A percentile compares a stretch with the other conserved stretches of the same genome.
Evolutionary conservation across 306 rosid species (phyloP).

Genomic region (Vicia villosa): DNA sequence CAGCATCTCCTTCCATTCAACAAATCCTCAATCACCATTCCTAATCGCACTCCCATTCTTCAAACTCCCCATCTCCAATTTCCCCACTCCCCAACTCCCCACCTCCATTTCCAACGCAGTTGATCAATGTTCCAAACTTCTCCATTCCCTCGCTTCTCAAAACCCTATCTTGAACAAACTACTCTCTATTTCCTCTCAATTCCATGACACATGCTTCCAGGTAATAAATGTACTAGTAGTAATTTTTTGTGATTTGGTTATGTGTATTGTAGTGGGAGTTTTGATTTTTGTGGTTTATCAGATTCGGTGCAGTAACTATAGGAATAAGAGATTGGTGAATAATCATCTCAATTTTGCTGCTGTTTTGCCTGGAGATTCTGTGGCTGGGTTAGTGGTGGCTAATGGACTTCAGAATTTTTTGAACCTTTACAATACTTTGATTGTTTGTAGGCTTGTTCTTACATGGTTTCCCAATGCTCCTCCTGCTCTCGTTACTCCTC

Average conservation of each 20-base stretch:
- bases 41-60: slow-evolving; percentile 49
- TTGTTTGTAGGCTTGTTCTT: slow-evolving; percentile 86
- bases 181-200: slow-evolving; percentile 49
- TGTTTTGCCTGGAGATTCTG: slow-evolving; percentile 86
- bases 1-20: slow-evolving; percentile 45
- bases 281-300: slow-evolving; percentile 45
- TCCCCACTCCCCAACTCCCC: slow-evolving; percentile 54
- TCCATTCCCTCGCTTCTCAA: slow-evolving; percentile 56
- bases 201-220: slow-evolving; percentile 57
- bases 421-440: slow-evolving; percentile 80
- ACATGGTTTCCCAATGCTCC: slow-evolving; percentile 97
- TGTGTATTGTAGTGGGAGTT: background rate
- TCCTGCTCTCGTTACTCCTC: slow-evolving; percentile 82
- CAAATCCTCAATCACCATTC: slow-evolving; percentile 56
- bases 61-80: slow-evolving; percentile 36
- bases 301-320: slow-evolving; percentile 55
- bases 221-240: slow-evolving; percentile 22
- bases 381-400: slow-evolving; percentile 83
- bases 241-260: background rate
- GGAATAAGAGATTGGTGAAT: slow-evolving; percentile 39
- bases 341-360: slow-evolving; percentile 80
- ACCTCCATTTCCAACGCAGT: slow-evolving; percentile 42
- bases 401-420: slow-evolving; percentile 83
- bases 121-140: slow-evolving; percentile 36
- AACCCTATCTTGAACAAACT: slow-evolving; percentile 61